Evolutionary conservation across 768 basidiomycete genomes (phyloP).

Genomic region (Boletus coccyginus): DNA sequence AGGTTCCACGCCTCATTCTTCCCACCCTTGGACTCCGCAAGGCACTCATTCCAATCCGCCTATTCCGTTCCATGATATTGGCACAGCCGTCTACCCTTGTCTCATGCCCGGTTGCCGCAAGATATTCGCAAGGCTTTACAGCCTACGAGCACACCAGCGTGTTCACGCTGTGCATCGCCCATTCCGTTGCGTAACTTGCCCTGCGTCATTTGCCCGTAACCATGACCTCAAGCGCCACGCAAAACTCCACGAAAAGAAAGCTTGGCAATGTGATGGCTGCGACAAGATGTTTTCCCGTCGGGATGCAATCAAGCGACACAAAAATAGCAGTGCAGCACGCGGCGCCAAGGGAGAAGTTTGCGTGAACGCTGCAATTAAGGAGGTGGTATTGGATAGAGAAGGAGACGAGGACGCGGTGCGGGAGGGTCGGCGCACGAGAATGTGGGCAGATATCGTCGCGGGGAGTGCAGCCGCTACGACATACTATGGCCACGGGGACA

Average conservation of each 20-base stretch:
- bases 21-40: constrained; percentile 30
- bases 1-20: constrained; percentile 34
- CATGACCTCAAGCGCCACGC: constrained; percentile 80
- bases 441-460: constrained; percentile 62
- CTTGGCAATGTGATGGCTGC: constrained; percentile 73
- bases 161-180: constrained; percentile 64
- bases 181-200: constrained; percentile 60
- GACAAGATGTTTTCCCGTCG: constrained; percentile 72
- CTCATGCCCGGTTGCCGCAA: constrained; percentile 62
- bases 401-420: constrained; percentile 39
- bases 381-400: constrained; percentile 49
- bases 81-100: constrained; percentile 80
- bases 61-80: constrained; percentile 47
- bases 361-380: constrained; percentile 54
- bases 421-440: constrained; percentile 57
- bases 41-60: constrained; percentile 19
- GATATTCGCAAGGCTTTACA: constrained; percentile 66
- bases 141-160: constrained; percentile 69
- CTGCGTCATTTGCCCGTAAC: constrained; percentile 74
- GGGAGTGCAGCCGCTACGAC: constrained; percentile 21
- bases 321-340: constrained; percentile 53
- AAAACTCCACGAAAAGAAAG: constrained; percentile 67
- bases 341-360: constrained; percentile 54
- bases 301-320: constrained; percentile 78
- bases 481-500: constrained; percentile 15